These are phyloP conservation scores for Sisymbrium altissimum DNA, from an alignment of 345 rosid genomes.

Conservation along the genomic window DNA sequence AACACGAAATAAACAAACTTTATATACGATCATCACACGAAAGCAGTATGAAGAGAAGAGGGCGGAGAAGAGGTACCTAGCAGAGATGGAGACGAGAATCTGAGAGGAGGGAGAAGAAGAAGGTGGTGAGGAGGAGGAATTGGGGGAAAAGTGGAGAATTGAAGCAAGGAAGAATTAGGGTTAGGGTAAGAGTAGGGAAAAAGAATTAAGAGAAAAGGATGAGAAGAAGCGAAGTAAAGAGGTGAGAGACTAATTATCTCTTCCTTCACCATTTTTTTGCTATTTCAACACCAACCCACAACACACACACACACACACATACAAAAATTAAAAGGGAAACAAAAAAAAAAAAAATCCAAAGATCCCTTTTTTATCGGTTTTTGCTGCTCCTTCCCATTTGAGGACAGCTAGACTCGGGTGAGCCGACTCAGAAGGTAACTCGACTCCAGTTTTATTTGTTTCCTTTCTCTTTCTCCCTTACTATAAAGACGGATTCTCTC, in stretches of 20 bases:
- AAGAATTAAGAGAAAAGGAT: slow-evolving; percentile 3
- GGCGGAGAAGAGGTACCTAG: slow-evolving; percentile 14
- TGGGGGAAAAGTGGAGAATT: slow-evolving; percentile 7
- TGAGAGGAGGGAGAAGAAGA: not conserved
- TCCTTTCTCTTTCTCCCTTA: not conserved
- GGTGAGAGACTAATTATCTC: slow-evolving; percentile 53
- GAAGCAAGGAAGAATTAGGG: slow-evolving; percentile 40
- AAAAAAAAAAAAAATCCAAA: slow-evolving; percentile 19
- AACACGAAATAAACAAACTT: slow-evolving; percentile 8
- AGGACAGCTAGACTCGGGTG: slow-evolving; percentile 26
- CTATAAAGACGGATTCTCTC: not conserved
- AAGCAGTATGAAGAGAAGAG: slow-evolving; percentile 15
- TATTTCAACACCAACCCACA: slow-evolving; percentile 60
- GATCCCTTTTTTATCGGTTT: slow-evolving; percentile 35
- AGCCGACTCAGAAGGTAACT: slow-evolving; percentile 26
- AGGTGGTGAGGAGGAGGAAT: slow-evolving; percentile 1
- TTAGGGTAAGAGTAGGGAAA: slow-evolving; percentile 28
- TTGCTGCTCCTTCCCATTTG: not conserved
- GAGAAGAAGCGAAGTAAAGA: slow-evolving; percentile 26
- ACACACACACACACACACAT: not conserved
- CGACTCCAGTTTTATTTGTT: not conserved
- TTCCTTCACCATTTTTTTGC: slow-evolving; percentile 65
- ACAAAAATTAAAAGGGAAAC: not conserved
- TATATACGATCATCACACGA: not conserved
- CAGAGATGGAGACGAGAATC: not conserved